Conservation (phyloP, 164 flowering plant species). For the Umbellularia californica region DNA sequence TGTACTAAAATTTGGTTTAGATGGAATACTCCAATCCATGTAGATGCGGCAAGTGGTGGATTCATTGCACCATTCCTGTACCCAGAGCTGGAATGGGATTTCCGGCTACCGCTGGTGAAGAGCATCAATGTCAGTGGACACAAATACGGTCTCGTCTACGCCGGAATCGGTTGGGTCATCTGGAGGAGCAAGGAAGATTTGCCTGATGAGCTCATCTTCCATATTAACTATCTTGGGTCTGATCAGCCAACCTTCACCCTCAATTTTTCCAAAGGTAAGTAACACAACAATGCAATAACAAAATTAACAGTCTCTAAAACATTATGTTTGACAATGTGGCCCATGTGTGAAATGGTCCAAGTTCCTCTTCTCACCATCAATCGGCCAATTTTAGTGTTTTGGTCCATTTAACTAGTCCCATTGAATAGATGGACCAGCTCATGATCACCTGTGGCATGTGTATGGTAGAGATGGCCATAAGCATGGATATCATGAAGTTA, state of each 20-base stretch:
- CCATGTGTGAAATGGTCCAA: no score
- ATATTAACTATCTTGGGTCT: constrained; percentile 27
- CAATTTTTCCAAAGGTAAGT: constrained; percentile 29
- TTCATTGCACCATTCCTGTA: constrained; percentile 23
- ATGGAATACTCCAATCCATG: constrained; percentile 28
- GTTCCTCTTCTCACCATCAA: background rate
- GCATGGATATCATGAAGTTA: background rate
- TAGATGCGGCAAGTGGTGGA: constrained; percentile 29
- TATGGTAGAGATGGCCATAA: background rate
- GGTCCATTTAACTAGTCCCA: no score
- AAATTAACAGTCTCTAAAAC: no score
- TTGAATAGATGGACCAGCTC: background rate
- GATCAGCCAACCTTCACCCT: constrained; percentile 34
- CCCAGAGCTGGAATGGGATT: constrained; percentile 25
- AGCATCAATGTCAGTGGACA: constrained; percentile 25
- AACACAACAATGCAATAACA: background rate
- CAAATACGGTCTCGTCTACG: constrained; percentile 23
- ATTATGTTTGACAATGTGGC: background rate
- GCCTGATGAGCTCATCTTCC: constrained; percentile 28
- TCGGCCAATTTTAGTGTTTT: background rate
- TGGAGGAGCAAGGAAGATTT: constrained; percentile 25
- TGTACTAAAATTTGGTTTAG: constrained; percentile 2
- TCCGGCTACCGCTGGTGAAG: constrained; percentile 20
- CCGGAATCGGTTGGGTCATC: constrained; percentile 24
- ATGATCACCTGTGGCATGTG: background rate